Evolutionary conservation across 2,329 filamentous ascomycete genomes (phyloP).

Genomic region (Pleoardoris graminearum): DNA sequence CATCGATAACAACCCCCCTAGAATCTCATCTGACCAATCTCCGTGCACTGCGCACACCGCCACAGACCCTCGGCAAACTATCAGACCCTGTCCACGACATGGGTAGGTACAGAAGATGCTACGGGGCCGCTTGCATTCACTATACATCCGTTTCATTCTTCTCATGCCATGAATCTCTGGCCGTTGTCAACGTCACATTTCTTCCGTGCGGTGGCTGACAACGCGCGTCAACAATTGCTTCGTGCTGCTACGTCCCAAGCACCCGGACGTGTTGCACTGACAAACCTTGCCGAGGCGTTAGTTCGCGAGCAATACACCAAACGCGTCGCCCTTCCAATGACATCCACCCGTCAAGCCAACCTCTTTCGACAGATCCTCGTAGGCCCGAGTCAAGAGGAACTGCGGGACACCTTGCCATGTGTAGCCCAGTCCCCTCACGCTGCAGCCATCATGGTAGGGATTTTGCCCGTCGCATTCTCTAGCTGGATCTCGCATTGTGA

Average conservation of each 20-base stretch:
- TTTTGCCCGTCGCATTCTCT: background rate
- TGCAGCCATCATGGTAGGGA: background rate
- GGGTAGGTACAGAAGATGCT: constrained; percentile 11
- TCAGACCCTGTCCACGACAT: constrained; percentile 8
- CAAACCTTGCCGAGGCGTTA: constrained; percentile 6
- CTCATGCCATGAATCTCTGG: constrained; percentile 10
- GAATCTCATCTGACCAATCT: constrained; percentile 18
- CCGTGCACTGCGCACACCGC: constrained; percentile 21
- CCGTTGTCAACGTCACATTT: background rate
- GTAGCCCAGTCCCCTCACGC: background rate
- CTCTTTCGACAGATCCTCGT: constrained; percentile 10
- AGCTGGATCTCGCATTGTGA: background rate
- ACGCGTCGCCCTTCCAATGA: background rate
- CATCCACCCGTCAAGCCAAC: background rate
- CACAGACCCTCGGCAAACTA: constrained; percentile 12
- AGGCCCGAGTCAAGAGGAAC: constrained; percentile 8
- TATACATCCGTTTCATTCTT: constrained; percentile 1
- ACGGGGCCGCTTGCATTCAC: constrained; percentile 1
- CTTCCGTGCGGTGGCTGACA: background rate
- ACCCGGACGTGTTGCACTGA: background rate
- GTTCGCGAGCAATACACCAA: constrained; percentile 5
- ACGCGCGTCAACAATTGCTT: background rate
- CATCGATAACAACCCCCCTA: constrained; percentile 15
- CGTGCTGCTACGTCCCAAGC: background rate
- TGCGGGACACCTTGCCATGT: background rate